Evolutionary conservation across 257 asterid species (phyloP).

Genomic region (Primulina huaijiensis): DNA sequence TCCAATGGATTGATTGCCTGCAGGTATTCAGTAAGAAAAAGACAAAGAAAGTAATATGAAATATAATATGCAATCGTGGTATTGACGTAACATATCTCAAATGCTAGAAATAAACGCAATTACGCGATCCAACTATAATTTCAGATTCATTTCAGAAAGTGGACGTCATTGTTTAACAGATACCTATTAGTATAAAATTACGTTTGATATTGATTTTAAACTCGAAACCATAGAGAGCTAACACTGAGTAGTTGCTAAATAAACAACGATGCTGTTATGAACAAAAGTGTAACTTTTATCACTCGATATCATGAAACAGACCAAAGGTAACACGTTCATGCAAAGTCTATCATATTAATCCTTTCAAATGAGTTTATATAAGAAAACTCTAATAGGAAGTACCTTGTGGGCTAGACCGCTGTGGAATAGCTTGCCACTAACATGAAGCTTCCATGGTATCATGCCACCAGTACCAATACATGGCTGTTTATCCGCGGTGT

Average conservation of each 20-base stretch:
- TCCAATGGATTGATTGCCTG: constrained; percentile 95
- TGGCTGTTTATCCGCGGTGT: constrained; percentile 99
- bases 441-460: constrained; percentile 92
- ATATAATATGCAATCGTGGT: background rate
- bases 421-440: constrained; percentile 88
- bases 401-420: constrained; percentile 97
- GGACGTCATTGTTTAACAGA: background rate
- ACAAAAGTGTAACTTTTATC: background rate
- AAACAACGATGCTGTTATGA: too few species aligned
- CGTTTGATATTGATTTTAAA: constrained; percentile 2
- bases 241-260: too few species aligned
- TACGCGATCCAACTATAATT: constrained; percentile 1
- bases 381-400: constrained; percentile 6
- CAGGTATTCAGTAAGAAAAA: constrained; percentile 17
- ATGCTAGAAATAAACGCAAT: background rate
- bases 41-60: background rate
- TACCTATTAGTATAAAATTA: background rate
- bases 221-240: background rate
- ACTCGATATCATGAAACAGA: background rate
- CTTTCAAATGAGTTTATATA: constrained; percentile 3
- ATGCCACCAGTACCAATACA: constrained; percentile 98
- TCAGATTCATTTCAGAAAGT: constrained; percentile 3
- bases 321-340: background rate
- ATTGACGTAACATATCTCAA: background rate
- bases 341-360: constrained; percentile 3